Conservation (phyloP, 2,329 filamentous ascomycete species). For the Pezicula neosporulosa region DNA sequence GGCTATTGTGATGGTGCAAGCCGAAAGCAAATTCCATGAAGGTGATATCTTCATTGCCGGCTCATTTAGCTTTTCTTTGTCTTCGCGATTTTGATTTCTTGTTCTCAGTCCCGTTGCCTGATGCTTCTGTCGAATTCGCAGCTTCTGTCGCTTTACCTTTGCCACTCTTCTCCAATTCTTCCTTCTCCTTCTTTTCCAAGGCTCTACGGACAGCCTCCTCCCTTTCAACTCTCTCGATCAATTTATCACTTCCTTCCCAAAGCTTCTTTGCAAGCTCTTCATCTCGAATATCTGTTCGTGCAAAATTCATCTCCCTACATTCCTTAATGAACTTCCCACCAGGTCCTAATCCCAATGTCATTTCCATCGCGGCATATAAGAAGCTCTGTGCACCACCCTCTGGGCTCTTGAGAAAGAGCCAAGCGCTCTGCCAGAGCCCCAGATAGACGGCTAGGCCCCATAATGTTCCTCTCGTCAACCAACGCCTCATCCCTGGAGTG, state of each 20-base stretch:
- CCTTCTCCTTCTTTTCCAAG: constrained; percentile 33
- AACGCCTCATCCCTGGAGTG: constrained; percentile 83
- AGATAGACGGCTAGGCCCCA: constrained; percentile 78
- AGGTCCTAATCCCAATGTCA: constrained; percentile 56
- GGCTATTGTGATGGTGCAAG: background rate
- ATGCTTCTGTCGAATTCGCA: constrained; percentile 33
- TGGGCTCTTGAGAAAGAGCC: constrained; percentile 84
- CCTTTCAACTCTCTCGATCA: constrained; percentile 81
- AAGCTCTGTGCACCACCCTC: constrained; percentile 83
- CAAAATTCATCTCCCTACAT: constrained; percentile 72
- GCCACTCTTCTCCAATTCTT: constrained; percentile 26
- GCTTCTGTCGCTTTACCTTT: constrained; percentile 16
- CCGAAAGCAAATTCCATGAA: background rate
- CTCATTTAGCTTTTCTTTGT: constrained; percentile 23
- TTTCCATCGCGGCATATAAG: constrained; percentile 82
- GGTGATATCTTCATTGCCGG: background rate
- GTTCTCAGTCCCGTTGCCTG: constrained; percentile 21
- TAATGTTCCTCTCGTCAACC: constrained; percentile 81
- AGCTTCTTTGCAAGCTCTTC: constrained; percentile 78
- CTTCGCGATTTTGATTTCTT: constrained; percentile 24
- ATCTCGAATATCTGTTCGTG: constrained; percentile 71
- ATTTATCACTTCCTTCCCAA: constrained; percentile 84
- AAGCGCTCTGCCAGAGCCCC: constrained; percentile 74
- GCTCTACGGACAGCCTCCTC: constrained; percentile 59
- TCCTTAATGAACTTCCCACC: constrained; percentile 84